phyloP scores from a whole-genome alignment of 345 rosid species.

The Lepidium sativum region DNA sequence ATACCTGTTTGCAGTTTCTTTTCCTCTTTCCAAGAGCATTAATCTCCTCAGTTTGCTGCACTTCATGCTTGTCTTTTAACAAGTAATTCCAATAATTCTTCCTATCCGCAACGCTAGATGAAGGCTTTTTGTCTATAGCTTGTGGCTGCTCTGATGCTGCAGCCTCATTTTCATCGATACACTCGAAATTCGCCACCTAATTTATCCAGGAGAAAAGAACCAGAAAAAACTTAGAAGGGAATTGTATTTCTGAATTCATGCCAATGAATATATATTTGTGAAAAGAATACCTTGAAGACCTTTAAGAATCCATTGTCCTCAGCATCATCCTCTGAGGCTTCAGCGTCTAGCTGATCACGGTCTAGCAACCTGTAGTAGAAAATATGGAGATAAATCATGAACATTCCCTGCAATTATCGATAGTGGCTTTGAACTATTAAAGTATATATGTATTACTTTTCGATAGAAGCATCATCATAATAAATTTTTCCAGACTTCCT shows the following conservation, averaged over 20 bases:
- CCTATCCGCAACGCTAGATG: slow-evolving; percentile 31
- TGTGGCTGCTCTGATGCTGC: slow-evolving; percentile 44
- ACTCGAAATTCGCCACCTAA: slow-evolving; percentile 81
- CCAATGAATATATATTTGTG: background rate
- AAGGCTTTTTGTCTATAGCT: slow-evolving; percentile 27
- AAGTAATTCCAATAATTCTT: slow-evolving; percentile 64
- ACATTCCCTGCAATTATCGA: background rate
- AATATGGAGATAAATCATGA: background rate
- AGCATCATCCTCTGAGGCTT: slow-evolving; percentile 56
- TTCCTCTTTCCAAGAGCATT: slow-evolving; percentile 81
- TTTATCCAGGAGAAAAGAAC: background rate
- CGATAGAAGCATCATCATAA: slow-evolving; percentile 82
- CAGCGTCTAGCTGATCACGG: slow-evolving; percentile 59
- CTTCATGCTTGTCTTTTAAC: slow-evolving; percentile 53
- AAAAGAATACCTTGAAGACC: slow-evolving; percentile 71
- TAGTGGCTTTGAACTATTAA: background rate
- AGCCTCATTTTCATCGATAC: slow-evolving; percentile 57
- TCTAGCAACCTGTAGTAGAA: slow-evolving; percentile 60
- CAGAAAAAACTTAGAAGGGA: background rate
- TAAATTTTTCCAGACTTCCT: slow-evolving; percentile 78
- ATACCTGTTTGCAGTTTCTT: slow-evolving; percentile 75
- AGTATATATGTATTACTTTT: slow-evolving; percentile 40
- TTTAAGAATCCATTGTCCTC: slow-evolving; percentile 72
- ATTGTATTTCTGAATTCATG: background rate
- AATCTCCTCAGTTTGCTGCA: slow-evolving; percentile 57